Evolutionary conservation across 495 filamentous ascomycete genomes (phyloP).

Genomic region (Evernia prunastri): DNA sequence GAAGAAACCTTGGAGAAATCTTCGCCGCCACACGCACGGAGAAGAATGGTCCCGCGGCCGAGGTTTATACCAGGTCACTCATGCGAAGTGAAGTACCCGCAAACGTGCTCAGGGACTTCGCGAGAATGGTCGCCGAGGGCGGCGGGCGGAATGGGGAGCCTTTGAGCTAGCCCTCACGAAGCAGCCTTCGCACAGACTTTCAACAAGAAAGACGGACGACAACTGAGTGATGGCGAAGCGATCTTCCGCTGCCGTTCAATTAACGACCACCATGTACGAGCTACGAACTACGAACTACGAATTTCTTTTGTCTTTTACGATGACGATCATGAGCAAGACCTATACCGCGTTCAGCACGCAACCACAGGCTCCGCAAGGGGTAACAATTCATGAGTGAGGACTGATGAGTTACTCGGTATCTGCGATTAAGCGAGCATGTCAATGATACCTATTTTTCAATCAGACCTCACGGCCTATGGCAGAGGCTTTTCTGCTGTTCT

Average conservation of each 20-base stretch:
- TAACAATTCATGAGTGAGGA: not conserved
- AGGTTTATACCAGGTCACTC: slow-evolving; percentile 87
- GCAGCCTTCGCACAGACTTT: not conserved
- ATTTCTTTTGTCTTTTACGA: slow-evolving; percentile 18
- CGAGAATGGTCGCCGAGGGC: slow-evolving; percentile 67
- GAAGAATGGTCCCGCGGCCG: slow-evolving; percentile 61
- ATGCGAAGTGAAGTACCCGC: slow-evolving; percentile 91
- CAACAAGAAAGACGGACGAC: not conserved
- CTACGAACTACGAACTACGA: slow-evolving; percentile 11
- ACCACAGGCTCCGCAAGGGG: slow-evolving; percentile 21
- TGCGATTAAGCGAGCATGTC: slow-evolving; percentile 11
- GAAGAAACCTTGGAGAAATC: slow-evolving; percentile 74
- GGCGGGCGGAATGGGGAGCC: slow-evolving; percentile 17
- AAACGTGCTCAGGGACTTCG: slow-evolving; percentile 89
- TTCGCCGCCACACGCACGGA: slow-evolving; percentile 69
- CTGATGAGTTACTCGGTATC: not conserved
- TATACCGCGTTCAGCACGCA: slow-evolving; percentile 25
- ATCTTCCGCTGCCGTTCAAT: not conserved
- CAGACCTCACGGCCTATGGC: not conserved
- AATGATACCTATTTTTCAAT: not conserved
- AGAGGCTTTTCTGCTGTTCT: slow-evolving; percentile 1
- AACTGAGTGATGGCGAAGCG: not conserved
- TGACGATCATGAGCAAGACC: slow-evolving; percentile 14
- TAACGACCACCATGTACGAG: not conserved
- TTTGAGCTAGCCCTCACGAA: slow-evolving; percentile 14